Evolutionary conservation across 352 stramenopile genomes (phyloP).

Genomic region (Globisporangium camurandrum): DNA sequence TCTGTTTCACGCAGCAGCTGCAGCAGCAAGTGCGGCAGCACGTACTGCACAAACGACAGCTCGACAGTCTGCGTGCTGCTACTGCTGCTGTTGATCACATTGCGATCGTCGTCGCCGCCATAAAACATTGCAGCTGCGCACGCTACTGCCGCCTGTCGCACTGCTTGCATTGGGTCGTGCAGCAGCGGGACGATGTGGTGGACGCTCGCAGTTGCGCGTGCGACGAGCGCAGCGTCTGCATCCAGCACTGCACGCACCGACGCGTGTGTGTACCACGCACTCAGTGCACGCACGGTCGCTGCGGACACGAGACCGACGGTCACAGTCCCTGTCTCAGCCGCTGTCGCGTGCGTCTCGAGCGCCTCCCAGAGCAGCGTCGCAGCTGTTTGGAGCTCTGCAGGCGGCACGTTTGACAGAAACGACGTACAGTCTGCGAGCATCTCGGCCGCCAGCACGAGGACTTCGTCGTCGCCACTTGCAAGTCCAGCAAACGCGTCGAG

Average conservation of each 20-base stretch:
- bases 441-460: slow-evolving; percentile 45
- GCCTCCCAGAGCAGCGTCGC: slow-evolving; percentile 34
- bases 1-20: slow-evolving; percentile 51
- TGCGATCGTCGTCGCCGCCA: neutral
- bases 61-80: neutral
- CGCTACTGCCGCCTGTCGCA: slow-evolving; percentile 32
- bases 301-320: slow-evolving; percentile 23
- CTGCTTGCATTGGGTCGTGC: slow-evolving; percentile 38
- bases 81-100: neutral
- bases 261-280: slow-evolving; percentile 30
- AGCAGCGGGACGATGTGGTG: slow-evolving; percentile 36
- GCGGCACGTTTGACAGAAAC: slow-evolving; percentile 20
- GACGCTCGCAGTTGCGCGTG: slow-evolving; percentile 25
- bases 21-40: slow-evolving; percentile 54
- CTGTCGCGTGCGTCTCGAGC: slow-evolving; percentile 21
- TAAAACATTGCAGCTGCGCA: slow-evolving; percentile 46
- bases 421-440: slow-evolving; percentile 43
- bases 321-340: slow-evolving; percentile 14
- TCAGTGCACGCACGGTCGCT: slow-evolving; percentile 26
- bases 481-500: slow-evolving; percentile 21
- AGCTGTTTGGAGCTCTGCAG: slow-evolving; percentile 14
- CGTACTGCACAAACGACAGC: slow-evolving; percentile 11
- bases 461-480: slow-evolving; percentile 41
- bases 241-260: slow-evolving; percentile 18
- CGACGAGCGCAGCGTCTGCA: slow-evolving; percentile 13